Conservation (phyloP, 2,329 filamentous ascomycete genomes). For the Paraphaeosphaeria minitans region DNA sequence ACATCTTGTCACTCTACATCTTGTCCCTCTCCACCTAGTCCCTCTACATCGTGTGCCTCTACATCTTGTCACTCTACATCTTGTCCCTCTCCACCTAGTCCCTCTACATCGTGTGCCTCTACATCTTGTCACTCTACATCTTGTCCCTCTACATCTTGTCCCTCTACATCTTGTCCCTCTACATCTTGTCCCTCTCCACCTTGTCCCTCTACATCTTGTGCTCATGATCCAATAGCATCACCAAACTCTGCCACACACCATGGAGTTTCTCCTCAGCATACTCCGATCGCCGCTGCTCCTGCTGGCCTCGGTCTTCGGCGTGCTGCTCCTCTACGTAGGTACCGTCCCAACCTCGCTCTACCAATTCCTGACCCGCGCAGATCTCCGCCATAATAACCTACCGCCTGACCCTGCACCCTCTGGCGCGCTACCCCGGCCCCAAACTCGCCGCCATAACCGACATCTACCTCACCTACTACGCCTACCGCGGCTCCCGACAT, state of each 20-base stretch:
- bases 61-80: too few relatives aligned
- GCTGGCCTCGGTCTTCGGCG: conserved; percentile 30
- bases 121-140: too few relatives aligned
- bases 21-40: too few relatives aligned
- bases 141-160: too few relatives aligned
- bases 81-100: too few relatives aligned
- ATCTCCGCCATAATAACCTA: conserved; percentile 41
- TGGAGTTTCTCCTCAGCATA: conserved; percentile 28
- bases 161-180: too few relatives aligned
- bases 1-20: too few relatives aligned
- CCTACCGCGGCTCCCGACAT: conserved; percentile 75
- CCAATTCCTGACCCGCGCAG: conserved; percentile 23
- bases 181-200: too few relatives aligned
- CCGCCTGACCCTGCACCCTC: conserved; percentile 50
- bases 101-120: too few relatives aligned
- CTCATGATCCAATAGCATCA: conserved; percentile 2
- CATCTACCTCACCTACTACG: conserved; percentile 63
- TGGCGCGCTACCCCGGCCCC: conserved; percentile 51
- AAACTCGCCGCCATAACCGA: conserved; percentile 46
- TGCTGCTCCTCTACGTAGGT: conserved; percentile 34
- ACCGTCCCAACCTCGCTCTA: not conserved
- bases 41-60: too few relatives aligned
- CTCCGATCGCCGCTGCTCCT: conserved; percentile 35
- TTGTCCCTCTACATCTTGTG: not conserved
- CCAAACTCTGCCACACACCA: conserved; percentile 8